A percentile compares a stretch with the other conserved stretches of the same genome.
phyloP scores from a whole-genome alignment of 73 alveolate genomes.

The Symbiodinium natans region DNA sequence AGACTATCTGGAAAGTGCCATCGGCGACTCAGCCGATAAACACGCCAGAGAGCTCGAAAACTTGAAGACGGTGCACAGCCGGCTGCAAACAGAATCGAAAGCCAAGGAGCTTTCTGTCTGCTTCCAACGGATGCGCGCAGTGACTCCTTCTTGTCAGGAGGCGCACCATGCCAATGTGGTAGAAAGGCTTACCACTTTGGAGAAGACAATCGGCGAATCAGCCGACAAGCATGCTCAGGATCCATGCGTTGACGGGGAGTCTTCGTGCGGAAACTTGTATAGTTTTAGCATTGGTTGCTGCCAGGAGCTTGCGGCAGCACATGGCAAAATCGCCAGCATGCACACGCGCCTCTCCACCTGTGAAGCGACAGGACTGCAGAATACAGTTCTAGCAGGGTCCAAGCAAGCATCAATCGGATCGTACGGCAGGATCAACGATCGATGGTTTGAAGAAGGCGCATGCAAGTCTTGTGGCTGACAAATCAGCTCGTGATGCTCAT shows the following conservation, averaged over 20 bases:
- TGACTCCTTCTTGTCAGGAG: background rate
- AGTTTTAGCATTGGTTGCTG: too few relatives aligned
- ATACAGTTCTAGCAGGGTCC: background rate
- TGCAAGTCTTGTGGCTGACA: background rate
- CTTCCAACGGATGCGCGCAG: background rate
- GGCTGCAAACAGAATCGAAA: slow-evolving; percentile 6
- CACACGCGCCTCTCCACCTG: background rate
- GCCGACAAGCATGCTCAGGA: background rate
- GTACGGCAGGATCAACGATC: background rate
- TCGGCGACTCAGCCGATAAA: slow-evolving; percentile 48
- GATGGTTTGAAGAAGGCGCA: slow-evolving; percentile 8
- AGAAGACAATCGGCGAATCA: background rate
- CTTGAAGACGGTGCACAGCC: slow-evolving; percentile 13
- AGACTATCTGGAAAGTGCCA: slow-evolving; percentile 18
- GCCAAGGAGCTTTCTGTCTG: background rate
- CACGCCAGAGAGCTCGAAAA: background rate
- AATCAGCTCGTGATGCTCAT: background rate
- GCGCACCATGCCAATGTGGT: slow-evolving; percentile 6
- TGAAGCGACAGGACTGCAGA: slow-evolving; percentile 4
- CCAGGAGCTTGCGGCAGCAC: slow-evolving; percentile 23
- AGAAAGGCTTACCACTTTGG: background rate
- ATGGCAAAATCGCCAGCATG: background rate
- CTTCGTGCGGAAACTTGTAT: too few relatives aligned
- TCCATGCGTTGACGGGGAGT: too few relatives aligned
- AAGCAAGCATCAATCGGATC: too few relatives aligned